Evolutionary conservation across 257 asterid genomes (phyloP).

Genomic region (Salvia splendens): DNA sequence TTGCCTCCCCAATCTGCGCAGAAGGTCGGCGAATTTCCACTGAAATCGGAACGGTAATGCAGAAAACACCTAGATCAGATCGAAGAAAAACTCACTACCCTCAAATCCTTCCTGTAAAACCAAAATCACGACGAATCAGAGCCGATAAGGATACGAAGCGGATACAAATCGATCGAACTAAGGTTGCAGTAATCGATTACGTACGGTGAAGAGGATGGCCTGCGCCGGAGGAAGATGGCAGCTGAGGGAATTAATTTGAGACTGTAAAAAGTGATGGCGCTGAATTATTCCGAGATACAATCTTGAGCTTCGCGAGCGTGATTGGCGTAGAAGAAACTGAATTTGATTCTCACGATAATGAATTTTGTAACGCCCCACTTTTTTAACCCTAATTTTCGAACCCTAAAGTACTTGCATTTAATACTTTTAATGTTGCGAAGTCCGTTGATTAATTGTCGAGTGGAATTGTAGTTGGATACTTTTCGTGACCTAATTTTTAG

Average conservation of each 20-base stretch:
- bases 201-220: slow-evolving; percentile 31
- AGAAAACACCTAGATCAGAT: slow-evolving; percentile 41
- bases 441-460: too few relatives aligned
- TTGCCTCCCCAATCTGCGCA: slow-evolving; percentile 30
- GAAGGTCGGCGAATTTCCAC: slow-evolving; percentile 18
- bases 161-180: neutral
- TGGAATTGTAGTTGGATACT: too few relatives aligned
- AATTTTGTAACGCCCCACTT: too few relatives aligned
- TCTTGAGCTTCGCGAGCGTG: slow-evolving; percentile 22
- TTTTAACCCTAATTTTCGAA: too few relatives aligned
- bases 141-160: neutral
- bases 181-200: slow-evolving; percentile 22
- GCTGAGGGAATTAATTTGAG: too few relatives aligned
- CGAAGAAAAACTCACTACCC: slow-evolving; percentile 35
- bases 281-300: slow-evolving; percentile 11
- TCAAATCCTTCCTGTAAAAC: slow-evolving; percentile 37
- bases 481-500: too few relatives aligned
- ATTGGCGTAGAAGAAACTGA: slow-evolving; percentile 15
- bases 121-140: slow-evolving; percentile 14
- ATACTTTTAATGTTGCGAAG: too few relatives aligned
- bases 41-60: neutral
- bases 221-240: slow-evolving; percentile 18
- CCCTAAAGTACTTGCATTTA: too few relatives aligned
- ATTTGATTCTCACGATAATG: neutral
- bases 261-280: slow-evolving; percentile 14